Conservation (phyloP, 1,284 basidiomycete genomes). For the Apiotrichum gracile region DNA sequence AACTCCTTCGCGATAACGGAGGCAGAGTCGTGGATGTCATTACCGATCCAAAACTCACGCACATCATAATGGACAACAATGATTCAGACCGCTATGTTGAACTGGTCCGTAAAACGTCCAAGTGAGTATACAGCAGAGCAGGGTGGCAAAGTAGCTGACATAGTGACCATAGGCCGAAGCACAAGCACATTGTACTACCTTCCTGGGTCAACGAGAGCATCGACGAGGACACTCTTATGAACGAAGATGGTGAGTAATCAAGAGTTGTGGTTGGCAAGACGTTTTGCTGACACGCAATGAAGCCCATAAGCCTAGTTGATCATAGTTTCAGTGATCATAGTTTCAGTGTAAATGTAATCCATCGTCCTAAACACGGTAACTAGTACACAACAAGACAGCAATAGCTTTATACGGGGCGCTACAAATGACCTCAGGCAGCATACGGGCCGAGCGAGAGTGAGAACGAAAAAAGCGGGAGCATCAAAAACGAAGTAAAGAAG, state of each 20-base stretch:
- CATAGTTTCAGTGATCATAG: too few species aligned
- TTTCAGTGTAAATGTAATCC: not conserved
- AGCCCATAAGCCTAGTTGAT: slow-evolving; percentile 12
- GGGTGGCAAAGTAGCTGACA: not conserved
- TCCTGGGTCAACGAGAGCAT: slow-evolving; percentile 71
- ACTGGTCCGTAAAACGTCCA: slow-evolving; percentile 62
- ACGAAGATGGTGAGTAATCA: slow-evolving; percentile 56
- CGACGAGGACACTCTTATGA: slow-evolving; percentile 69
- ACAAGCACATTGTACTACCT: slow-evolving; percentile 66
- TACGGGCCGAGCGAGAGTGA: not conserved
- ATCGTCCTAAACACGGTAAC: not conserved
- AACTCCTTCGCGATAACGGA: slow-evolving; percentile 60
- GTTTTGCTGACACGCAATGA: not conserved
- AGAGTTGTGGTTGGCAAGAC: too few species aligned
- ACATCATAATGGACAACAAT: slow-evolving; percentile 64
- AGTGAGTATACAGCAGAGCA: slow-evolving; percentile 50
- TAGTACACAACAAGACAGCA: not conserved
- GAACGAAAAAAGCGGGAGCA: not conserved
- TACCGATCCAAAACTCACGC: slow-evolving; percentile 70
- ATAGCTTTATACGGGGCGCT: not conserved
- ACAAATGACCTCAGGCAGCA: not conserved
- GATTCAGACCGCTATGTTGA: slow-evolving; percentile 56
- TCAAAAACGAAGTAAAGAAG: too few species aligned
- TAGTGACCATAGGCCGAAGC: slow-evolving; percentile 66
- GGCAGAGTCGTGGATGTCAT: slow-evolving; percentile 61